Evolutionary conservation across 192 early-diverging fungal species (phyloP).

Genomic region (Coemansia sp.): DNA sequence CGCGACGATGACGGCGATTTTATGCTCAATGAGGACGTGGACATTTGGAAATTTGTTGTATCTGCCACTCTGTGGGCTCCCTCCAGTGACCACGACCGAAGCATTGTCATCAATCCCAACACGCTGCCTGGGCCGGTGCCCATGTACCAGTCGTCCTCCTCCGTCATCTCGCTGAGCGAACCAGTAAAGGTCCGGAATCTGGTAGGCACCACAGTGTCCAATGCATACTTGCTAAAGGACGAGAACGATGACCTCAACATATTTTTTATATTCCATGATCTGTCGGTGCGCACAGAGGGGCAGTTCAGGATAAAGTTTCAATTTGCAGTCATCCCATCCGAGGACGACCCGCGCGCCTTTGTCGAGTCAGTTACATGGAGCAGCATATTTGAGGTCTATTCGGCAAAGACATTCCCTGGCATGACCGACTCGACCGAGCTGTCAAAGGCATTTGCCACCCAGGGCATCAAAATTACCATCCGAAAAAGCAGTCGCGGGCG

Average conservation of each 20-base stretch:
- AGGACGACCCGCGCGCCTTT: constrained; percentile 53
- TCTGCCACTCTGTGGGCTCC: constrained; percentile 50
- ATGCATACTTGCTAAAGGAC: constrained; percentile 66
- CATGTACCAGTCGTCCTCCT: constrained; percentile 32
- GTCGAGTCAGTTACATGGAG: constrained; percentile 46
- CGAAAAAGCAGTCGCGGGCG: constrained; percentile 57
- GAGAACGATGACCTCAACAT: constrained; percentile 63
- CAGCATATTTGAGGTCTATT: constrained; percentile 65
- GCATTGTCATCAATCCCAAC: constrained; percentile 51
- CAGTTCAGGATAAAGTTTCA: constrained; percentile 67
- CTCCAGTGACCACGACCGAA: constrained; percentile 36
- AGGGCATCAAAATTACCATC: constrained; percentile 79
- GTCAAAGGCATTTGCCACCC: constrained; percentile 68
- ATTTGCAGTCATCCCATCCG: constrained; percentile 61
- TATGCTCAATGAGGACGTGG: constrained; percentile 58
- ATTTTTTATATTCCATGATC: constrained; percentile 79
- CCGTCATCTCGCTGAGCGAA: constrained; percentile 49
- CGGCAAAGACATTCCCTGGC: constrained; percentile 75
- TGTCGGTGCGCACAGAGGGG: constrained; percentile 75
- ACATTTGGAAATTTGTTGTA: constrained; percentile 46
- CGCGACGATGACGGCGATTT: constrained; percentile 54
- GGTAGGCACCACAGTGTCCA: constrained; percentile 67
- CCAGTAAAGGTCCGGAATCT: constrained; percentile 62
- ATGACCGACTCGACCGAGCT: constrained; percentile 79
- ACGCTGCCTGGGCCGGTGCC: constrained; percentile 42